Conservation (phyloP, 768 basidiomycete species). For the Lactarius hengduanensis region DNA sequence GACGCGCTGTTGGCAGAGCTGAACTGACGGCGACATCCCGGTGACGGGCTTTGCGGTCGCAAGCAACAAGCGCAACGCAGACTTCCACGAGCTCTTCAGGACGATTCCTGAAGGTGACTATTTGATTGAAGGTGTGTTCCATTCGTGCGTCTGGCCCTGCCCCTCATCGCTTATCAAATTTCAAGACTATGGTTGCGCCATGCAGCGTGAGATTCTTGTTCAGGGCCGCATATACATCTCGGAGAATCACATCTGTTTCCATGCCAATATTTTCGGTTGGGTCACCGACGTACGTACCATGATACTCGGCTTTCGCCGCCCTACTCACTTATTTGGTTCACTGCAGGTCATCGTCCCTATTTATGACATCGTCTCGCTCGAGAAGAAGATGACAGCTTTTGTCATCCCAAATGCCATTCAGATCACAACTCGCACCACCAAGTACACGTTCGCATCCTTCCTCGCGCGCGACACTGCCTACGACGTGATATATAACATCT, state of each 20-base stretch:
- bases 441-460: slow-evolving; percentile 96
- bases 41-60: slow-evolving; percentile 98
- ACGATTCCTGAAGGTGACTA: slow-evolving; percentile 93
- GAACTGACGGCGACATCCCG: slow-evolving; percentile 74
- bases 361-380: slow-evolving; percentile 78
- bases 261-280: slow-evolving; percentile 99
- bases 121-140: slow-evolving; percentile 84
- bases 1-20: slow-evolving; percentile 36
- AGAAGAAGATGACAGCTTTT: slow-evolving; percentile 97
- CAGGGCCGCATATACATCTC: slow-evolving; percentile 97
- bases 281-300: slow-evolving; percentile 79
- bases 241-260: slow-evolving; percentile 99
- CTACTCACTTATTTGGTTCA: not conserved
- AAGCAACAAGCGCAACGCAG: slow-evolving; percentile 88
- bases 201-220: slow-evolving; percentile 94
- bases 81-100: slow-evolving; percentile 93
- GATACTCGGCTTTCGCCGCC: not conserved
- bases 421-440: slow-evolving; percentile 75
- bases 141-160: slow-evolving; percentile 6
- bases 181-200: slow-evolving; percentile 93
- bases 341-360: slow-evolving; percentile 82
- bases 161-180: slow-evolving; percentile 12
- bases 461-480: slow-evolving; percentile 93
- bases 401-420: slow-evolving; percentile 97
- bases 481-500: slow-evolving; percentile 95